phyloP scores from a whole-genome alignment of 2,329 filamentous ascomycete genomes.

The Leptographium lundbergii region DNA sequence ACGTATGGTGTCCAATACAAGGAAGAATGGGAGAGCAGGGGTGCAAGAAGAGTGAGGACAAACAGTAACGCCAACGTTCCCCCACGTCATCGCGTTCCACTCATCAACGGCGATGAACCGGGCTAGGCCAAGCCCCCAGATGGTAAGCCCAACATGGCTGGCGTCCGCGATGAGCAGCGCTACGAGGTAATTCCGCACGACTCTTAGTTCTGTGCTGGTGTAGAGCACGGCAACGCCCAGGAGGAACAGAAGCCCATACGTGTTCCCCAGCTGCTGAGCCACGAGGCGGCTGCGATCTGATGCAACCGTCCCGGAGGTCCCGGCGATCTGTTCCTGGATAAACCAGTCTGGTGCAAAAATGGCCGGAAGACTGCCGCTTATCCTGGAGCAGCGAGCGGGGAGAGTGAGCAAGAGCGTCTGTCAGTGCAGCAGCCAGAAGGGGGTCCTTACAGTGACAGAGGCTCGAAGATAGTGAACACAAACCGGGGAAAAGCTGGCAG shows the following conservation, averaged over 20 bases:
- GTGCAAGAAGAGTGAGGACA: not conserved
- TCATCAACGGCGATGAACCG: slow-evolving; percentile 35
- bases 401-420: not conserved
- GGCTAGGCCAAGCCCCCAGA: slow-evolving; percentile 42
- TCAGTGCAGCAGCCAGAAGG: not conserved
- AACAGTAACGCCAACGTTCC: slow-evolving; percentile 57
- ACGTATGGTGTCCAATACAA: not conserved
- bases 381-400: slow-evolving; percentile 23
- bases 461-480: slow-evolving; percentile 56
- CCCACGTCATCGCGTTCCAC: slow-evolving; percentile 64
- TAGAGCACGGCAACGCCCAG: slow-evolving; percentile 52
- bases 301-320: slow-evolving; percentile 14
- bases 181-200: slow-evolving; percentile 54
- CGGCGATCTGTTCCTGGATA: slow-evolving; percentile 46
- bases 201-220: slow-evolving; percentile 49
- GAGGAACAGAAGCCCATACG: slow-evolving; percentile 53
- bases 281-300: slow-evolving; percentile 38
- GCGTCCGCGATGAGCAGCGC: slow-evolving; percentile 55
- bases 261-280: slow-evolving; percentile 55
- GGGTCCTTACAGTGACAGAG: slow-evolving; percentile 48
- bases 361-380: slow-evolving; percentile 45
- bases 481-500: slow-evolving; percentile 52
- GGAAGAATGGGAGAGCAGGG: not conserved
- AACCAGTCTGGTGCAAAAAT: slow-evolving; percentile 48
- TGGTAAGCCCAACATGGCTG: slow-evolving; percentile 52